These are phyloP conservation scores for Candolleomyces efflorescens DNA, from an alignment of 768 basidiomycete species.

Conservation along the genomic window DNA sequence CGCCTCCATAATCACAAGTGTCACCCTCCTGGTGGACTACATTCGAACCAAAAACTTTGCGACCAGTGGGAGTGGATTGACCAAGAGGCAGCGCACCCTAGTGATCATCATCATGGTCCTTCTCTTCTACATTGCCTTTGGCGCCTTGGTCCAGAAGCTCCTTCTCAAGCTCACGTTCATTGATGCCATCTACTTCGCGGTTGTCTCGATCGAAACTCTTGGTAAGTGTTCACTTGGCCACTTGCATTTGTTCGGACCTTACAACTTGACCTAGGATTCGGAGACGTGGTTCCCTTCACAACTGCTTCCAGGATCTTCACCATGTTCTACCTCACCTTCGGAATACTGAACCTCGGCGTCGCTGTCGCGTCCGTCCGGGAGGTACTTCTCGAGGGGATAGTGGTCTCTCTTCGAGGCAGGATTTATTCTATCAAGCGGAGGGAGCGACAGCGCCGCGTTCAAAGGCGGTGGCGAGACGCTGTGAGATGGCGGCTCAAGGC, in stretches of 20 bases:
- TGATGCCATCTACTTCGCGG: constrained; percentile 73
- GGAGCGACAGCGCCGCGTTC: constrained; percentile 45
- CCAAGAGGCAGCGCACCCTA: constrained; percentile 74
- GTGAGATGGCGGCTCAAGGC: constrained; percentile 60
- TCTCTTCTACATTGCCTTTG: constrained; percentile 69
- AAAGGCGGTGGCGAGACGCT: constrained; percentile 54
- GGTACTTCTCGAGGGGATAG: constrained; percentile 67
- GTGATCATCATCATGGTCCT: constrained; percentile 75
- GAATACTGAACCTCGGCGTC: constrained; percentile 61
- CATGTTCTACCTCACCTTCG: constrained; percentile 53
- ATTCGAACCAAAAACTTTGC: constrained; percentile 56
- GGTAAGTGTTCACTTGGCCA: constrained; percentile 26
- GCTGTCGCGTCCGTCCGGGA: constrained; percentile 64
- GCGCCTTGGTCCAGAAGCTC: constrained; percentile 55
- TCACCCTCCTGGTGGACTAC: constrained; percentile 64
- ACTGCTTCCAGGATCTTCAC: constrained; percentile 55
- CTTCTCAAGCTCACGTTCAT: constrained; percentile 58
- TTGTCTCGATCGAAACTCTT: constrained; percentile 69
- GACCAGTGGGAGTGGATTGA: constrained; percentile 60
- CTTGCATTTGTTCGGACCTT: constrained; percentile 1
- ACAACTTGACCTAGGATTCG: constrained; percentile 47
- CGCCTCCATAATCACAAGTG: constrained; percentile 58
- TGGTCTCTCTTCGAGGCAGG: constrained; percentile 59
- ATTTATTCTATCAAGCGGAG: constrained; percentile 41
- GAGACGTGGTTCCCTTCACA: constrained; percentile 60